Base-by-base conservation (phyloP, 352 stramenopile species). In the Globisporangium nagaii region DNA sequence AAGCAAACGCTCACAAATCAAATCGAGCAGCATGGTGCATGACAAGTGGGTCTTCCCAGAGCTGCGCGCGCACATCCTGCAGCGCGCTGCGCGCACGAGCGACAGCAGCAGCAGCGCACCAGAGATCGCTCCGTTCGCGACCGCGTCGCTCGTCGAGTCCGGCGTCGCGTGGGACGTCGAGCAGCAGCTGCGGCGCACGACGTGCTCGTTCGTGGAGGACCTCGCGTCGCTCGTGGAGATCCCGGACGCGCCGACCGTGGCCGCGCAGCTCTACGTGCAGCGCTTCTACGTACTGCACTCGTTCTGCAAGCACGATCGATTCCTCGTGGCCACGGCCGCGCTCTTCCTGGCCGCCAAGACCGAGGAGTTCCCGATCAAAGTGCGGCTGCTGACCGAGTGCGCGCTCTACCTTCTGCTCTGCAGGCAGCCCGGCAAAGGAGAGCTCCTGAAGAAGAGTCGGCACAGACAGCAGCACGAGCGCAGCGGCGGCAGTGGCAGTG, bases 211-310 rank as follows among this genome's bases (percentile, higher is more conserved):
- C 56, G 63, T 93, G 20, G 68, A 84, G 47, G 76, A 93, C 53
- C 64, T 93, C 53, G 74, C 69, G 19, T 55, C 65, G 41, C 65
- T 87, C 13, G 43, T 90, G 44, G 75, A 80, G 48, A 78, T 93
- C 40, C 83, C 83, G 11, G 67, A 71, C 17, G 70, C 76, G 7
- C 76, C 80, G 9, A 68, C 61, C 15, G 51, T 88, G 8, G 57
- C 78, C 0, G 83, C 79, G 10, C 76, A 89, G 58, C 66, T 88
- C 28, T 88, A 80, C 51, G 66, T 89, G 19, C 81, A 93, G 58
- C 60, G 75, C 5, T 93, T 93, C 66, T 93, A 85, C 62, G 76
- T 80, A 72, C 40, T 90, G 50, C 83, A 93, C 57, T 80, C 83
- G 35, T 90, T 93, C 51, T 56, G 65, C n/a, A 69, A 69, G 15